These are phyloP conservation scores for Mycosarcoma mackinlayi DNA, from an alignment of 1,284 basidiomycete species.

Conservation along the genomic window DNA sequence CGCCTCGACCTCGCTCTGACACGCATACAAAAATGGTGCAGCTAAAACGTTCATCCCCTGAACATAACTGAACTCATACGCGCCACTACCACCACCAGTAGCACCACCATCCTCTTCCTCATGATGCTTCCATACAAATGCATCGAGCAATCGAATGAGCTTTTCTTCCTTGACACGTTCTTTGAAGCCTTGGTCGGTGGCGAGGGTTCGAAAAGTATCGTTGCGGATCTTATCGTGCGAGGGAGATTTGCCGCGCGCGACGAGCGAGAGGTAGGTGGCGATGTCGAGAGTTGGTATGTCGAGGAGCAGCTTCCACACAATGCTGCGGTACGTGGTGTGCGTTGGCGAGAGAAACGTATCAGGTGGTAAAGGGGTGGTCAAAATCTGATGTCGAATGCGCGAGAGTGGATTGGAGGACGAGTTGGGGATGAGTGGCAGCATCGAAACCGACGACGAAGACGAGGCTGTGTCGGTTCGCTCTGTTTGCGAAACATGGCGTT, in stretches of 20 bases:
- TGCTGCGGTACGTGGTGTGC: constrained; percentile 29
- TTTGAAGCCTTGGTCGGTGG: constrained; percentile 94
- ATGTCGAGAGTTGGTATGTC: constrained; percentile 38
- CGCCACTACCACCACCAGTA: constrained; percentile 68
- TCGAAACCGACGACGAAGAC: too few species aligned
- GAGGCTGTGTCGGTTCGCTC: not conserved
- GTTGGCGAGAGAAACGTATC: constrained; percentile 28
- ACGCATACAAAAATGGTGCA: constrained; percentile 93
- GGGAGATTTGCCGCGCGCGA: constrained; percentile 50
- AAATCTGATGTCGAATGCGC: constrained; percentile 34
- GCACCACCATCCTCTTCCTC: constrained; percentile 71
- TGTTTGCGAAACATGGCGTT: not conserved
- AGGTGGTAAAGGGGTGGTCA: constrained; percentile 36
- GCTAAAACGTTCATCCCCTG: constrained; percentile 99
- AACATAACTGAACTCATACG: constrained; percentile 84
- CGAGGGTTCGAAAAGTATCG: constrained; percentile 80
- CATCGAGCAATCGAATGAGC: constrained; percentile 92
- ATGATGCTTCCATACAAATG: constrained; percentile 93
- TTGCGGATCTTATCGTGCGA: constrained; percentile 71
- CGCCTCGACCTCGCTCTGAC: constrained; percentile 94
- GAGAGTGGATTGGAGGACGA: constrained; percentile 19
- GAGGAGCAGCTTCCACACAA: constrained; percentile 62
- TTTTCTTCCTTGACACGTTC: constrained; percentile 93
- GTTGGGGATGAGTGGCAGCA: constrained; percentile 6
- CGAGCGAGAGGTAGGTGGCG: constrained; percentile 46